Percentiles rank a stretch among this genome's conserved stretches.
These are phyloP conservation scores for Neofusicoccum ribis DNA, from an alignment of 2,329 filamentous ascomycete genomes.

Conservation along the genomic window DNA sequence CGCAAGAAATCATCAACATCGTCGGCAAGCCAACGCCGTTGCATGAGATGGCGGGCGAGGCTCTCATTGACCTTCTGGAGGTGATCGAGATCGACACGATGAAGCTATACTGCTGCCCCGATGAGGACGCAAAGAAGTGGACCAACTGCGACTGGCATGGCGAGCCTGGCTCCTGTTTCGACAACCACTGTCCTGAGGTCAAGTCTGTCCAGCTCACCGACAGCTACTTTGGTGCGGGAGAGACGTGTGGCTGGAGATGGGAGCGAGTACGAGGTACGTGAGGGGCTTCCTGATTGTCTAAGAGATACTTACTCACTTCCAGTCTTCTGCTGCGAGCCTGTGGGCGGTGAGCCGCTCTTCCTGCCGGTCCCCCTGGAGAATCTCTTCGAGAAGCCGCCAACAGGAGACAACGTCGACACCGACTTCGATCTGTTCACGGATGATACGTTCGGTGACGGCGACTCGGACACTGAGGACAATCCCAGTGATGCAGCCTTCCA, in stretches of 20 bases:
- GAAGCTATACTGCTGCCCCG: constrained; percentile 32
- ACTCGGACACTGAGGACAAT: constrained; percentile 15
- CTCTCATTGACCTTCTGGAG: constrained; percentile 24
- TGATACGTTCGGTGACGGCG: constrained; percentile 17
- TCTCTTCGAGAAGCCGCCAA: constrained; percentile 38
- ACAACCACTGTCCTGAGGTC: constrained; percentile 33
- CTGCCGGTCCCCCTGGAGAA: constrained; percentile 40
- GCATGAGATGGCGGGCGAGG: constrained; percentile 17
- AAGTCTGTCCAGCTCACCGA: constrained; percentile 31
- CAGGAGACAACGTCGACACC: constrained; percentile 30
- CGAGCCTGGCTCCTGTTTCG: constrained; percentile 36
- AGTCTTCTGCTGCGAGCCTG: constrained; percentile 36
- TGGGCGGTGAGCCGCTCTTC: constrained; percentile 31
- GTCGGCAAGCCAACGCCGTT: not conserved
- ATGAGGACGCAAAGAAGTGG: constrained; percentile 29
- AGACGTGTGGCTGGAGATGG: constrained; percentile 22
- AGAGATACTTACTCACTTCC: too few species aligned
- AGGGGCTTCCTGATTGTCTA: too few species aligned
- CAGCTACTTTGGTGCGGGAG: constrained; percentile 28
- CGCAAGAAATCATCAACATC: not conserved
- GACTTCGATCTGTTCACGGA: constrained; percentile 30
- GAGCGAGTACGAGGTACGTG: constrained; percentile 23
- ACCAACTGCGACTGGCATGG: constrained; percentile 41
- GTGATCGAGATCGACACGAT: constrained; percentile 1
- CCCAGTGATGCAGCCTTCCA: constrained; percentile 36